Base-by-base conservation (phyloP, 1,139 yeast species). In the Kurtzmaniella quercitrusa region DNA sequence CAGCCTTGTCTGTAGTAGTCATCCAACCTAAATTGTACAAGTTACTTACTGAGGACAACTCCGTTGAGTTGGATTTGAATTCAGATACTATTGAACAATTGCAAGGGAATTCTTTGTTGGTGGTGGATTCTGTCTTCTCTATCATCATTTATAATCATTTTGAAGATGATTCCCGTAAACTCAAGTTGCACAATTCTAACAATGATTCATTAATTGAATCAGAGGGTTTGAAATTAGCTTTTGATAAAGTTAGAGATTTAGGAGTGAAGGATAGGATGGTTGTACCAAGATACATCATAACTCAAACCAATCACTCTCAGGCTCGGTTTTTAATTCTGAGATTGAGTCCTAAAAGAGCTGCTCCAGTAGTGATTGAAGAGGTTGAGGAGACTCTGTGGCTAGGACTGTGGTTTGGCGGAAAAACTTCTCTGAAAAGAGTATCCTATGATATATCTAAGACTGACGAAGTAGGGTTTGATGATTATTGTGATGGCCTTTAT, bases 231-330 rank as follows among this genome's bases (percentile, higher is more conserved):
- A 11, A 18, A 17, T 38, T 38, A 9, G 58, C 59, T 4, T 38
- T 62, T 17, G 43, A 46, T 3, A 52, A 56, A 25, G 48, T 62
- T 8, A 14, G 48, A 2, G 25, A 31, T 8, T 43, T 43, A 14
- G 16, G 15, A 3, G 15, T 43, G 11, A 3, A 37, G 8, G 15
- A 34, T 11, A 45, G 50, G 38, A 43, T 39, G 17, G 12, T 48
- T 40, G 48, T 39, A 6, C 62, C 68, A 1, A 58, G 53, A 42
- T 49, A 49, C 25, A 54, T 66, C 3, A 46, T 68, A 2, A 67
- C 74, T 1, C 66, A 66, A 42, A 54, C 56, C 16, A 52, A 53
- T 9, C 73, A 68, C 48, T 68, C 73, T 0, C 74, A 68, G 45
- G 55, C 66, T 0, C 49, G 74, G 39, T 68, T 53, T 46, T 52